phyloP scores from a whole-genome alignment of 768 basidiomycete genomes.

The Lentinula boryana region DNA sequence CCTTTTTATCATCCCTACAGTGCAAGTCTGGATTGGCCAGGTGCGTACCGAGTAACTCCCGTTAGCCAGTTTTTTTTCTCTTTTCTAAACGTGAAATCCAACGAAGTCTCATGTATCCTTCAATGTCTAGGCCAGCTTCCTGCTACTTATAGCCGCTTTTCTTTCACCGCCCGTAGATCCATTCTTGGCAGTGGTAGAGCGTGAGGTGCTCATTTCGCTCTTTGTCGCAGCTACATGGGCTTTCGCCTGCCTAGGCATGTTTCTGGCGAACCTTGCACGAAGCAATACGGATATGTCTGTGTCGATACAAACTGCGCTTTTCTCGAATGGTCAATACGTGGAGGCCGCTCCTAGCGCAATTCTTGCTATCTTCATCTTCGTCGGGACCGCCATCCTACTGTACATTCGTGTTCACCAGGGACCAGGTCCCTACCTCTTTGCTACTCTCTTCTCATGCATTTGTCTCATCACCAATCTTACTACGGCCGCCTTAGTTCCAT shows the following conservation, averaged over 20 bases:
- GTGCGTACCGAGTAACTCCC: slow-evolving; percentile 24
- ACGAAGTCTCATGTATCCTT: neutral
- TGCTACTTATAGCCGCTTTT: slow-evolving; percentile 42
- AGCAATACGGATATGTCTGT: slow-evolving; percentile 32
- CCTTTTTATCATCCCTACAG: slow-evolving; percentile 49
- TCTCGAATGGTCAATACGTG: slow-evolving; percentile 42
- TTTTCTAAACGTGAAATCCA: slow-evolving; percentile 33
- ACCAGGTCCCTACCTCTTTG: slow-evolving; percentile 57
- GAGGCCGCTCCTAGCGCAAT: slow-evolving; percentile 57
- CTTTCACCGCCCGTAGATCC: slow-evolving; percentile 65
- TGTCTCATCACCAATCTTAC: slow-evolving; percentile 33
- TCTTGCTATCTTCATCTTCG: slow-evolving; percentile 54
- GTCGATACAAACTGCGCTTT: slow-evolving; percentile 29
- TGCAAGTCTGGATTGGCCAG: slow-evolving; percentile 49
- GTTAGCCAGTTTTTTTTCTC: slow-evolving; percentile 59
- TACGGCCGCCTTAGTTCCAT: slow-evolving; percentile 57
- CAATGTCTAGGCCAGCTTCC: neutral
- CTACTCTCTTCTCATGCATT: slow-evolving; percentile 54
- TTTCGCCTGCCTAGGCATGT: slow-evolving; percentile 63
- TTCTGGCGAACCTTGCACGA: slow-evolving; percentile 54
- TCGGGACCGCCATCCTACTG: slow-evolving; percentile 51
- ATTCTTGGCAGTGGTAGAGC: slow-evolving; percentile 62
- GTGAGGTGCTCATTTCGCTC: slow-evolving; percentile 48
- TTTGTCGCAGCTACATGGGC: slow-evolving; percentile 52
- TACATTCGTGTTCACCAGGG: slow-evolving; percentile 56